These are phyloP conservation scores for Ascosphaera aggregata DNA, from an alignment of 2,329 filamentous ascomycete genomes.

Conservation along the genomic window DNA sequence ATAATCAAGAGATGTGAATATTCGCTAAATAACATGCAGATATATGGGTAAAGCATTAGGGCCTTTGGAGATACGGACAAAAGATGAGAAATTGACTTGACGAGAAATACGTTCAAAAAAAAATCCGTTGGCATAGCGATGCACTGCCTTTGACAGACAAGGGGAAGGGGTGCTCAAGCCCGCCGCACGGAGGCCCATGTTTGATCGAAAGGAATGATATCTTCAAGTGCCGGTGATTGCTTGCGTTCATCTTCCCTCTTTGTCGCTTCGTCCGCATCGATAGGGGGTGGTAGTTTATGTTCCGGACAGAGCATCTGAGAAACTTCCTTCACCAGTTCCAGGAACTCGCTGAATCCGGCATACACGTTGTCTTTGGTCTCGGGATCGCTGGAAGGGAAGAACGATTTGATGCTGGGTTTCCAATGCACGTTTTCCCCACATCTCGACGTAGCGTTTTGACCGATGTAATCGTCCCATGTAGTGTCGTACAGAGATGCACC, in stretches of 20 bases:
- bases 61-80: no score
- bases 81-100: no score
- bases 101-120: no score
- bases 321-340: slow-evolving; percentile 13
- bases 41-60: no score
- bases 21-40: no score
- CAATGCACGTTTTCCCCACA: slow-evolving; percentile 15
- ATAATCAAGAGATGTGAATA: no score
- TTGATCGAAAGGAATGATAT: not conserved
- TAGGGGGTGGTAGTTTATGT: not conserved
- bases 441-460: slow-evolving; percentile 13
- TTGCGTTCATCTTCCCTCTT: not conserved
- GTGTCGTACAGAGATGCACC: slow-evolving; percentile 15
- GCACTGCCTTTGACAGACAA: no score
- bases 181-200: not conserved
- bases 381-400: slow-evolving; percentile 13
- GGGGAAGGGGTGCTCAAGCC: no score
- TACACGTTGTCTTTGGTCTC: slow-evolving; percentile 5
- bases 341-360: slow-evolving; percentile 15
- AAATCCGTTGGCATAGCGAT: no score
- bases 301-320: slow-evolving; percentile 12
- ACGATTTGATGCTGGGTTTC: slow-evolving; percentile 12
- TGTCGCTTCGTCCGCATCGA: not conserved
- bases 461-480: slow-evolving; percentile 19
- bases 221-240: not conserved